Evolutionary conservation across 2,329 filamentous ascomycete species (phyloP).

Genomic region (Metarhizium robertsii): DNA sequence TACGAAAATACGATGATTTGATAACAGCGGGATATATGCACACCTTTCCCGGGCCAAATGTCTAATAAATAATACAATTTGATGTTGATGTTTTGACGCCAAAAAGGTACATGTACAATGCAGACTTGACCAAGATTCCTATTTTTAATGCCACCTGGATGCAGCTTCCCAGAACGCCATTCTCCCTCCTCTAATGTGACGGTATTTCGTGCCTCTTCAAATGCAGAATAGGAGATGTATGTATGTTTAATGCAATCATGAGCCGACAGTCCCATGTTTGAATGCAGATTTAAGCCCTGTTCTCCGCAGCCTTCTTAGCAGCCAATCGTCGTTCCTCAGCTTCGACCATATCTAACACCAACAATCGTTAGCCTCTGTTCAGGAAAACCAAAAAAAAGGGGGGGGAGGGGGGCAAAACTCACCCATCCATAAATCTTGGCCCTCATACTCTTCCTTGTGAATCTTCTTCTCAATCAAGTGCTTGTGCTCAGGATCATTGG

Average conservation of each 20-base stretch:
- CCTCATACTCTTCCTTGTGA: constrained; percentile 77
- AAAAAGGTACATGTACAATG: neutral
- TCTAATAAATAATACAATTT: neutral
- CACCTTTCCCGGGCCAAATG: neutral
- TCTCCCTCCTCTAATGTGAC: neutral
- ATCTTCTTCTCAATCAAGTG: constrained; percentile 77
- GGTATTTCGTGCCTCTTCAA: neutral
- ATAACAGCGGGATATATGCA: neutral
- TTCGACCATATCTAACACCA: constrained; percentile 62
- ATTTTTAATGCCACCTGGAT: neutral
- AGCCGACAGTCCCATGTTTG: neutral
- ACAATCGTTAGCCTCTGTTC: neutral
- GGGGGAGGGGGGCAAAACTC: constrained; percentile 19
- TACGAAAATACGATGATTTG: too few relatives aligned
- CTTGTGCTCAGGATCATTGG: constrained; percentile 74
- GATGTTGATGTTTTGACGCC: neutral
- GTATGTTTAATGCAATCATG: neutral
- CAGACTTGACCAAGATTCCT: neutral
- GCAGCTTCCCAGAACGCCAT: neutral
- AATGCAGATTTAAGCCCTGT: constrained; percentile 9
- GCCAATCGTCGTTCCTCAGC: constrained; percentile 59
- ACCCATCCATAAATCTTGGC: constrained; percentile 91
- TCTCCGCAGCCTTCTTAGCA: constrained; percentile 24
- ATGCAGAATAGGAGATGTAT: neutral
- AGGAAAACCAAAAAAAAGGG: neutral